Percentiles rank a stretch among this genome's conserved stretches.
Evolutionary conservation across 768 basidiomycete genomes (phyloP).

Genomic region (Russula sp.): DNA sequence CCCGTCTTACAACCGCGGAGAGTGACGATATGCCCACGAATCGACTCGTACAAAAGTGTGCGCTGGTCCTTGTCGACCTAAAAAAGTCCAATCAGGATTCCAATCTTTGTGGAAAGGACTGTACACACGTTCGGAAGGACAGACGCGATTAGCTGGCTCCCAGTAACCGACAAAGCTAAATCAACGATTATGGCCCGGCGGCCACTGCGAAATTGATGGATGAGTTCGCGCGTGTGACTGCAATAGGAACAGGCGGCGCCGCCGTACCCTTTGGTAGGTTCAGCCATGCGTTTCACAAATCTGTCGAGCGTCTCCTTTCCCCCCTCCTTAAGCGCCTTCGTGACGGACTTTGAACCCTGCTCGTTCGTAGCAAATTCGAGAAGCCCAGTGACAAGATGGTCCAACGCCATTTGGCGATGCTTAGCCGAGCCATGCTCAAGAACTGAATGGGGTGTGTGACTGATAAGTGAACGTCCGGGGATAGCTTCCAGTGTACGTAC

Average conservation of each 20-base stretch:
- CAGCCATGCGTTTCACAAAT: conserved; percentile 77
- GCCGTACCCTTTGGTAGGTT: conserved; percentile 69
- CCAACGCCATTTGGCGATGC: conserved; percentile 68
- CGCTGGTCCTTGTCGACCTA: conserved; percentile 86
- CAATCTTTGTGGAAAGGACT: not conserved
- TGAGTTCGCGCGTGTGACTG: not conserved
- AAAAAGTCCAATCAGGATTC: conserved; percentile 3
- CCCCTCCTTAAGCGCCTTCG: conserved; percentile 80
- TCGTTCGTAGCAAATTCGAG: conserved; percentile 75
- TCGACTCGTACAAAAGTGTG: conserved; percentile 74
- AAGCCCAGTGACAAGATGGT: conserved; percentile 68
- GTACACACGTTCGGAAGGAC: conserved; percentile 63
- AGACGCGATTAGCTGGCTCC: conserved; percentile 79
- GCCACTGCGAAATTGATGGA: conserved; percentile 33
- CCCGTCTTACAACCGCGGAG: conserved; percentile 88
- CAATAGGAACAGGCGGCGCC: not conserved
- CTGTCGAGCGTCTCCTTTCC: conserved; percentile 67
- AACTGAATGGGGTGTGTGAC: conserved; percentile 36
- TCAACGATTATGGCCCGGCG: conserved; percentile 84
- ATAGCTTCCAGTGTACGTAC: conserved; percentile 36
- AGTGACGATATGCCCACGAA: conserved; percentile 81
- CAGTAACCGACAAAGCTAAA: conserved; percentile 73
- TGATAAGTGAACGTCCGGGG: conserved; percentile 6
- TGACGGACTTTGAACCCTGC: conserved; percentile 83
- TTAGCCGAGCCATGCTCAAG: conserved; percentile 77